Base-by-base conservation (phyloP, 495 filamentous ascomycete genomes). In the Penicillium cinerascens region DNA sequence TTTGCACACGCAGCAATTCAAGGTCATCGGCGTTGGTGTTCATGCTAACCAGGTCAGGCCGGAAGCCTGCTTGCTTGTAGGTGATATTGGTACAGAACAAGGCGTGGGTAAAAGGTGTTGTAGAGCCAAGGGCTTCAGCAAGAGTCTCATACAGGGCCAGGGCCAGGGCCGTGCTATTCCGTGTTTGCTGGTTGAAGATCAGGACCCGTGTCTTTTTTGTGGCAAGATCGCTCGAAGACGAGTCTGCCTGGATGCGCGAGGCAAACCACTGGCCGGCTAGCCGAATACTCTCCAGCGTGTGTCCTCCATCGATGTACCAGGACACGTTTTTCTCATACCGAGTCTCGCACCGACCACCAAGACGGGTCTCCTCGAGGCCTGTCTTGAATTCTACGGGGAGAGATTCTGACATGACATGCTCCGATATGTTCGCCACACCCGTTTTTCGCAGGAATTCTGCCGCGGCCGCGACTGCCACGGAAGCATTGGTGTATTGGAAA, bases 121-220 rank as follows among this genome's bases (percentile, higher is more conserved):
- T 71, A 9, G 78, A 67, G 6, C 70, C 68, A 1, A 88, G 70
- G 0, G 83, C 77, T 4, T 74, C 66, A 29, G 81, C 65, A 27
- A 97, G 78, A 1, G 83, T 84, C 21, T 78, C 71, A 54, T 92
- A 79, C 17, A 95, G 83, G 1, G 82, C 78, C 11, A 78, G 69
- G 9, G 87, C 86, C n/a, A 87, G 72, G 10, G 80, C 74, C 23
- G 68, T 68, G 47, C 91, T 89, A 46, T 87, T 80, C 16, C 92
- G 85, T 10, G 86, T 90, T 63, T 97, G 92, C 61, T 98, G 93
- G 70, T 98, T 98, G 79, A 97, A 98, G 44, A 98, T 83, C 47
- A 98, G 74, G 45, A 91, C 82, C n/a, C 84, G 78, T 9, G 63
- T 63, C 60, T 58, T 73, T 58, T 68, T 65, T 42, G 48, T 67